Evolutionary conservation across 352 stramenopile genomes (phyloP).

Genomic region (Hyaloperonospora arabidopsidis): DNA sequence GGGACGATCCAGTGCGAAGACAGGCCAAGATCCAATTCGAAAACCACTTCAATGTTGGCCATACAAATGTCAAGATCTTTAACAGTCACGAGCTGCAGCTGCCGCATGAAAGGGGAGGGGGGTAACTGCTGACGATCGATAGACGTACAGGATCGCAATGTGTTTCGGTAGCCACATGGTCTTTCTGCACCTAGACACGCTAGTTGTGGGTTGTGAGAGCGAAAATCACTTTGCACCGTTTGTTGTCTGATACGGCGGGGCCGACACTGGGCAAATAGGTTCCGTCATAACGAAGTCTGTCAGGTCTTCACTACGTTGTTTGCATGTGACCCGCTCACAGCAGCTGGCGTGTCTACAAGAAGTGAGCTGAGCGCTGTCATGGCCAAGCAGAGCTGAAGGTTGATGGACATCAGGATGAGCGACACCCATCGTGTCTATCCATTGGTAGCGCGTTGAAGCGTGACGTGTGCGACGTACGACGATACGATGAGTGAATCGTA

Average conservation of each 20-base stretch:
- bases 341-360: slow-evolving; percentile 25
- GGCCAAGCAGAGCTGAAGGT: too few species aligned
- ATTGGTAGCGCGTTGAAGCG: slow-evolving; percentile 49
- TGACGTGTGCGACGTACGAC: slow-evolving; percentile 46
- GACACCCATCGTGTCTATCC: slow-evolving; percentile 65
- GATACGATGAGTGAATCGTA: slow-evolving; percentile 76
- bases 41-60: slow-evolving; percentile 21
- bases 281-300: slow-evolving; percentile 82
- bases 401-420: slow-evolving; percentile 69
- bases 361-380: too few species aligned
- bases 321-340: slow-evolving; percentile 35
- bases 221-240: slow-evolving; percentile 17
- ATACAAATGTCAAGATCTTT: slow-evolving; percentile 21
- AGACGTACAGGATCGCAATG: slow-evolving; percentile 73
- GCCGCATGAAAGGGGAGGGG: too few species aligned
- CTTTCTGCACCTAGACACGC: slow-evolving; percentile 64
- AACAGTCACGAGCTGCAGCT: not conserved
- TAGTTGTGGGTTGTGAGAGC: slow-evolving; percentile 20
- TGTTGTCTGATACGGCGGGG: slow-evolving; percentile 46
- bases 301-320: slow-evolving; percentile 86
- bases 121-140: not conserved
- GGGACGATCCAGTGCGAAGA: not conserved
- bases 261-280: slow-evolving; percentile 68
- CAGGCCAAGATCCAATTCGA: not conserved
- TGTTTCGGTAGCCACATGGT: slow-evolving; percentile 87